Evolutionary conservation across 2,329 filamentous ascomycete species (phyloP).

Genomic region (Phialemoniopsis sp.): DNA sequence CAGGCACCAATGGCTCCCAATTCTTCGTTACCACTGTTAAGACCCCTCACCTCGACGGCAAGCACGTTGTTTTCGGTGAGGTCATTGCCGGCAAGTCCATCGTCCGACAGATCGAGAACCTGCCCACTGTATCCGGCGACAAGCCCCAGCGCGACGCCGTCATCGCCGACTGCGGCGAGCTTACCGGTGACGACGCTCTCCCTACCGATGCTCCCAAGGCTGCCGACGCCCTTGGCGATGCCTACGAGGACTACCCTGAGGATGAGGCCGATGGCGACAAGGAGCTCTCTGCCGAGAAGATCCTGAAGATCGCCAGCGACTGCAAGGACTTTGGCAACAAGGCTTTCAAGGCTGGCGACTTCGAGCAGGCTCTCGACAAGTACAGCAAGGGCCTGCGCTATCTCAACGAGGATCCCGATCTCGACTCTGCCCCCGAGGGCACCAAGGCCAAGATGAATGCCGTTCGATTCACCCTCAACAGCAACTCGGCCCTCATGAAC

Average conservation of each 20-base stretch:
- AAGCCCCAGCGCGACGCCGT: constrained; percentile 71
- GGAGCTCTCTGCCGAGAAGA: constrained; percentile 61
- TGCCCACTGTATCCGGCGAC: constrained; percentile 69
- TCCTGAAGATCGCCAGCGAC: constrained; percentile 75
- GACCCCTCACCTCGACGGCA: constrained; percentile 92
- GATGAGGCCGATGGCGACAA: constrained; percentile 58
- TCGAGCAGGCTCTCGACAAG: constrained; percentile 73
- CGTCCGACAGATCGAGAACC: constrained; percentile 85
- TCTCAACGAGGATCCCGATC: constrained; percentile 76
- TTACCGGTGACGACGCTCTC: constrained; percentile 66
- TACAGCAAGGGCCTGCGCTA: constrained; percentile 93
- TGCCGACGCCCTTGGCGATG: constrained; percentile 79
- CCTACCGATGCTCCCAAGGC: constrained; percentile 59
- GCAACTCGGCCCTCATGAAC: constrained; percentile 81
- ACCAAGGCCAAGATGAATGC: constrained; percentile 63
- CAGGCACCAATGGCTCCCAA: constrained; percentile 91
- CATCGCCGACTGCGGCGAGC: constrained; percentile 82
- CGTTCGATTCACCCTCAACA: constrained; percentile 82
- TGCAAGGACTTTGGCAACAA: constrained; percentile 91
- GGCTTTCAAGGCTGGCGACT: constrained; percentile 79
- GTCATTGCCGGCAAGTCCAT: constrained; percentile 90
- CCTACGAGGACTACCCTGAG: constrained; percentile 94
- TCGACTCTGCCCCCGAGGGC: constrained; percentile 67
- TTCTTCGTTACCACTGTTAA: constrained; percentile 96
- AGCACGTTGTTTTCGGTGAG: constrained; percentile 94